Evolutionary conservation across 495 filamentous ascomycete genomes (phyloP), one percentile per base, ranked within the genome.

Genomic region (Acidomyces sp.): DNA sequence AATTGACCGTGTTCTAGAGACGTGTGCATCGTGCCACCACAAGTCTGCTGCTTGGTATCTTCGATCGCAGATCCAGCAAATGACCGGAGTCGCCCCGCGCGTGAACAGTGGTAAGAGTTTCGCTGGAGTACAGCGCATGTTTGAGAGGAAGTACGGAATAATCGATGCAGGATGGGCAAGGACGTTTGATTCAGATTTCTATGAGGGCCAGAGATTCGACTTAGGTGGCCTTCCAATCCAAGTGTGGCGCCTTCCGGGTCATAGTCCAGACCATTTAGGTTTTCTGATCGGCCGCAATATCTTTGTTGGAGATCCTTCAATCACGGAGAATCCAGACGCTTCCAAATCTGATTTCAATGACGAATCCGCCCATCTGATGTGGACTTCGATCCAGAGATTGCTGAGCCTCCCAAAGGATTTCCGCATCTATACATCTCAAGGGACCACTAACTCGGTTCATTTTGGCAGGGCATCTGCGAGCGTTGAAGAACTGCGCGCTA

Each of bases 191-290:
- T 56, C 55, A 10, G 49, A 72, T 3, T 64, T 70, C 6, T 62
- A 73, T 0, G 71, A 75, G 34, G 63, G 72, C 18, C 70, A 75
- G 45, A 42, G 34, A 0, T 74, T 77, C 15, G 9, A 12, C 31
- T 9, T 34, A 34, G 31, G 31, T 18, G 6, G 20, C 6, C 31
- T 34, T 6, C 6, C 13, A 18, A 18, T 18, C 12, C 31, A 16
- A 18, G 31, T 18, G 6, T 6, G 13, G 16, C 16, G 74, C 52
- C 57, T 78, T 2, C 73, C 72, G 0, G 74, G 71, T 0, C 72
- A 77, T 45, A 77, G 71, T 2, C 69, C 70, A 0, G 74, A 78
- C 45, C 72, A 76, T 50, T 41, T 76, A n/a, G 74, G 74, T 0
- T 78, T 76, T 45, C 41, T 53, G 19, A 64, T 78, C 41, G 74